A percentile compares a stretch with the other conserved stretches of the same genome.
Conservation (phyloP, 2,329 filamentous ascomycete species). For the Sordariomycetes sp. region DNA sequence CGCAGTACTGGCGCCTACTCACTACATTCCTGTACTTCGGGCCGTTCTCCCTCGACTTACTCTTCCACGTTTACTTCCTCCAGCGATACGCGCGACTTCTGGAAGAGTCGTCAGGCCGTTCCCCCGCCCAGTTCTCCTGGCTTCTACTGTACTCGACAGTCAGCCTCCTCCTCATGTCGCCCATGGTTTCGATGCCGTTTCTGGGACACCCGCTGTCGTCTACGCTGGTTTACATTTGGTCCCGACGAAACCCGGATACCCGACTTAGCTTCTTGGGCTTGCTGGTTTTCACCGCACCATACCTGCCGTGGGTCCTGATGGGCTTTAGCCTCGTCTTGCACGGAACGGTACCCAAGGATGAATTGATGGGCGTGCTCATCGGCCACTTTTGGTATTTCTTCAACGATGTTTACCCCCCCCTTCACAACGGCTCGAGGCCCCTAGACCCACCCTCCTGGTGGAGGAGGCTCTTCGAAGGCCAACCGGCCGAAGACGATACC, state of each 20-base stretch:
- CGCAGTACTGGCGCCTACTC: slow-evolving; percentile 87
- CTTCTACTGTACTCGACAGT: slow-evolving; percentile 76
- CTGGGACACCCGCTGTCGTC: slow-evolving; percentile 88
- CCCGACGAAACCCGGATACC: slow-evolving; percentile 84
- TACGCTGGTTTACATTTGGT: slow-evolving; percentile 97
- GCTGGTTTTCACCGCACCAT: slow-evolving; percentile 85
- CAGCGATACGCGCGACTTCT: slow-evolving; percentile 92
- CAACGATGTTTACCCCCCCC: slow-evolving; percentile 86
- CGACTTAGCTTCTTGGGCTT: slow-evolving; percentile 81
- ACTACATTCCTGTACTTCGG: slow-evolving; percentile 98
- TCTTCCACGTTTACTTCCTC: slow-evolving; percentile 98
- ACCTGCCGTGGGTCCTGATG: slow-evolving; percentile 92
- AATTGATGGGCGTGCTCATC: slow-evolving; percentile 89
- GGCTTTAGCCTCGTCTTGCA: slow-evolving; percentile 87
- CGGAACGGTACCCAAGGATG: slow-evolving; percentile 82
- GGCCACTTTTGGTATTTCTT: slow-evolving; percentile 99
- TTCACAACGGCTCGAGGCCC: slow-evolving; percentile 75
- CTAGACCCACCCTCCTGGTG: slow-evolving; percentile 87
- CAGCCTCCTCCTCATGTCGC: slow-evolving; percentile 71
- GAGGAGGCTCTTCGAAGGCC: slow-evolving; percentile 70
- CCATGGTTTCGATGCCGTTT: slow-evolving; percentile 84
- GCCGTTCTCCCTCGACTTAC: slow-evolving; percentile 81
- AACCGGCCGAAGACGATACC: slow-evolving; percentile 29
- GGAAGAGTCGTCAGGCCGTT: slow-evolving; percentile 87
- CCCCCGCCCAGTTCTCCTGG: slow-evolving; percentile 91